phyloP scores from a whole-genome alignment of 148 eudicot species.

The Rhododendron molle region DNA sequence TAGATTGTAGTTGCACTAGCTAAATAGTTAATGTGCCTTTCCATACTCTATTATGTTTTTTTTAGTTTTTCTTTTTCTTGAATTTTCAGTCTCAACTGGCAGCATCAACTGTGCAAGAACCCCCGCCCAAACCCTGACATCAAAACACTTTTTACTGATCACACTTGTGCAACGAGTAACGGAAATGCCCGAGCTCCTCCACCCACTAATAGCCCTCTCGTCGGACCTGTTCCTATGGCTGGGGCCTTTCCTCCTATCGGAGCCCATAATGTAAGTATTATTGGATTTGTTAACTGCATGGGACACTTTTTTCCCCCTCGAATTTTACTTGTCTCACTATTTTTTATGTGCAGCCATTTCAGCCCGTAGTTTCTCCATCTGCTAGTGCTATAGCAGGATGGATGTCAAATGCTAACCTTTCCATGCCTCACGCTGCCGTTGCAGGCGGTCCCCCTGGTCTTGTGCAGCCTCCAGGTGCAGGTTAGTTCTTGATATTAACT shows the following conservation, averaged over 20 bases:
- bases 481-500: conserved; percentile 18
- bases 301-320: neutral
- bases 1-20: neutral
- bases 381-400: conserved; percentile 53
- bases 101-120: conserved; percentile 66
- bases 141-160: conserved; percentile 58
- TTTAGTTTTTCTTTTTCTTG: neutral
- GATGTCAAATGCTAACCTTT: conserved; percentile 52
- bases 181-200: conserved; percentile 42
- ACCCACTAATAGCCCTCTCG: conserved; percentile 38
- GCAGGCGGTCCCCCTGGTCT: conserved; percentile 50
- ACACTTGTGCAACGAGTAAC: conserved; percentile 46
- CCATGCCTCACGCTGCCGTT: conserved; percentile 48
- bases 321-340: neutral
- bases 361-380: conserved; percentile 54
- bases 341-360: conserved; percentile 43
- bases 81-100: conserved; percentile 55
- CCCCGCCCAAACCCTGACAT: conserved; percentile 63
- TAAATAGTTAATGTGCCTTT: neutral
- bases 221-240: conserved; percentile 48
- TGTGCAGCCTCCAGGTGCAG: conserved; percentile 47
- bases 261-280: conserved; percentile 42
- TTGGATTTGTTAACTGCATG: neutral
- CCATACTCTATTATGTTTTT: neutral
- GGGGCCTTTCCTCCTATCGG: conserved; percentile 53